A percentile compares a stretch with the other conserved stretches of the same genome.
Evolutionary conservation across 2,329 filamentous ascomycete genomes (phyloP).

Genomic region (Fusarium hainanense): DNA sequence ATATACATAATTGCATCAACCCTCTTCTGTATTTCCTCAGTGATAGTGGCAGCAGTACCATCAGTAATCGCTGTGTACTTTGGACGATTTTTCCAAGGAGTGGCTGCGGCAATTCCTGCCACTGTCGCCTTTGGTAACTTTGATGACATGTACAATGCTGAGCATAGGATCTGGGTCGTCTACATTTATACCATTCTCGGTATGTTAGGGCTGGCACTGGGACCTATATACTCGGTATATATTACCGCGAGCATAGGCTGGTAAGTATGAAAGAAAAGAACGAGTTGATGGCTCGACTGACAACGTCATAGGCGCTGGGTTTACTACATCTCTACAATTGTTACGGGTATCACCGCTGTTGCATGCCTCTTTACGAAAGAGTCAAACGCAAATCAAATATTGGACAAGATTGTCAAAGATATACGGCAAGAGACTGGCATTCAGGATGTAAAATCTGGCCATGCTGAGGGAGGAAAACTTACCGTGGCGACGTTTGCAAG

Average conservation of each 20-base stretch:
- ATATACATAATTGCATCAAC: slow-evolving; percentile 5
- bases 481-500: neutral
- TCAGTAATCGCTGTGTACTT: neutral
- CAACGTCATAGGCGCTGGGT: slow-evolving; percentile 1
- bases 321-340: slow-evolving; percentile 8
- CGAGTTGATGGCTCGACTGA: neutral
- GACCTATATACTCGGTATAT: slow-evolving; percentile 5
- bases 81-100: slow-evolving; percentile 1
- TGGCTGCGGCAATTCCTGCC: slow-evolving; percentile 5
- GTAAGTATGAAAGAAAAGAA: neutral
- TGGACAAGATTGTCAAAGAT: slow-evolving; percentile 1
- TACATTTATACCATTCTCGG: slow-evolving; percentile 9
- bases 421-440: neutral
- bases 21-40: slow-evolving; percentile 1
- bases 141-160: slow-evolving; percentile 14
- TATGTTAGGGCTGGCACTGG: slow-evolving; percentile 5
- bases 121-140: slow-evolving; percentile 9
- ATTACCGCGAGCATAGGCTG: slow-evolving; percentile 13
- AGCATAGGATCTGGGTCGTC: slow-evolving; percentile 17
- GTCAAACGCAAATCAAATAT: slow-evolving; percentile 8
- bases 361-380: slow-evolving; percentile 12
- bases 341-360: neutral
- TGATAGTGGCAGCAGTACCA: neutral
- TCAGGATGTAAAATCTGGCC: neutral
- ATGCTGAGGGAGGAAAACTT: neutral